Evolutionary conservation across 2,329 filamentous ascomycete species (phyloP).

Genomic region (Aspergillus tamarii): DNA sequence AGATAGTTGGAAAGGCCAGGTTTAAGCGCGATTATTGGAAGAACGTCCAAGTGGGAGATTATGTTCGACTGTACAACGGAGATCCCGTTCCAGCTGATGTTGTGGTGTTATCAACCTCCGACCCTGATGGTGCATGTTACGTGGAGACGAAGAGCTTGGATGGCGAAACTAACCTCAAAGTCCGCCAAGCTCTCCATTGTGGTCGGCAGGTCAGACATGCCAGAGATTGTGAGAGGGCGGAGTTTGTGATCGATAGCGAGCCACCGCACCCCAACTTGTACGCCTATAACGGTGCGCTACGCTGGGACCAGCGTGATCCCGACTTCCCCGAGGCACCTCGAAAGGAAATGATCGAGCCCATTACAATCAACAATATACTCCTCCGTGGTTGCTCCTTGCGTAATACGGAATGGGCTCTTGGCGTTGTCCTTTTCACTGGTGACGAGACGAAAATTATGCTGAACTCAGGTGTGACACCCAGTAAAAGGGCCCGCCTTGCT

Average conservation of each 20-base stretch:
- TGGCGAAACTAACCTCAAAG: slow-evolving; percentile 96
- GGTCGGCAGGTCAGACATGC: slow-evolving; percentile 83
- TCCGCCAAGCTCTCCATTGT: slow-evolving; percentile 86
- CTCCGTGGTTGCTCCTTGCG: slow-evolving; percentile 90
- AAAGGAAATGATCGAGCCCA: slow-evolving; percentile 84
- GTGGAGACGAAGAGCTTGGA: slow-evolving; percentile 98
- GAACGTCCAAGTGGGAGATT: slow-evolving; percentile 91
- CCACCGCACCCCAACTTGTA: slow-evolving; percentile 91
- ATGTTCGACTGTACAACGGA: slow-evolving; percentile 93
- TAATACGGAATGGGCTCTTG: slow-evolving; percentile 95
- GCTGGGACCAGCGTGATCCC: slow-evolving; percentile 76
- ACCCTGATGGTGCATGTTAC: slow-evolving; percentile 91
- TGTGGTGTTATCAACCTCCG: slow-evolving; percentile 88
- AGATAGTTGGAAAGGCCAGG: slow-evolving; percentile 69
- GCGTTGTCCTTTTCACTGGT: slow-evolving; percentile 90
- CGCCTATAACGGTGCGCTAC: slow-evolving; percentile 86
- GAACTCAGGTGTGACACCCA: slow-evolving; percentile 93
- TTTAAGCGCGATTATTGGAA: slow-evolving; percentile 98
- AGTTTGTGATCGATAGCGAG: slow-evolving; percentile 90
- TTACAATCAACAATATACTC: slow-evolving; percentile 92
- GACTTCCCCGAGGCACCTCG: slow-evolving; percentile 64
- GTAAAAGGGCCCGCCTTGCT: slow-evolving; percentile 87
- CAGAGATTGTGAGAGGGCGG: slow-evolving; percentile 84
- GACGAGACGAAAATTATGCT: slow-evolving; percentile 99
- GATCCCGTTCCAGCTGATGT: slow-evolving; percentile 94